Percentiles rank a stretch among this genome's conserved stretches.
Conservation (phyloP, 176 grass and related monocot species). For the Carex myosuroides region DNA sequence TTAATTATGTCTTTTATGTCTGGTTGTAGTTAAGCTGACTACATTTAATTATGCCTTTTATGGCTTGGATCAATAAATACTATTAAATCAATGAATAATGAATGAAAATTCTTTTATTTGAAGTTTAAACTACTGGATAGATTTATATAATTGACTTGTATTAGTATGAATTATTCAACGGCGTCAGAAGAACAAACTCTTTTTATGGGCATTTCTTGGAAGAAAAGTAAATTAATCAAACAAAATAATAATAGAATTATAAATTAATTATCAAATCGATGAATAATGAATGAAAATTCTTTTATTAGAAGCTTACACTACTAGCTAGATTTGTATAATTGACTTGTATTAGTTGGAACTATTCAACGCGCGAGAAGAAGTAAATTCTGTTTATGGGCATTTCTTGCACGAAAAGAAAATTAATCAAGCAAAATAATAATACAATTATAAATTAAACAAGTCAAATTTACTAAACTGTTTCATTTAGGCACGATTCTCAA, state of each 20-base stretch:
- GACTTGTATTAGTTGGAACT: not conserved
- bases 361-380: not conserved
- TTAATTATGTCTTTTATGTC: not conserved
- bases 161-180: not conserved
- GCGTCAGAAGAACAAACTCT: not conserved
- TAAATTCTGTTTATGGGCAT: not conserved
- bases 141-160: constrained; percentile 6
- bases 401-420: not conserved
- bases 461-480: not conserved
- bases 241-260: not conserved
- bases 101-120: not conserved
- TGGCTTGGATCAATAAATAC: not conserved
- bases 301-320: too few species aligned
- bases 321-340: too few species aligned
- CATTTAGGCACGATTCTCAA: not conserved
- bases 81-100: not conserved
- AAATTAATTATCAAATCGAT: not conserved
- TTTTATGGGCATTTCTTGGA: not conserved
- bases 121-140: not conserved
- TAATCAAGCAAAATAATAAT: not conserved
- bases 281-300: not conserved
- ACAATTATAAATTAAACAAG: not conserved
- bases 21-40: not conserved
- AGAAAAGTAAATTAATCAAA: not conserved
- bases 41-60: too few species aligned